A percentile compares a stretch with the other conserved stretches of the same genome.
Conservation (phyloP, 208 protist genomes). For the Trypanosoma conorhini region DNA sequence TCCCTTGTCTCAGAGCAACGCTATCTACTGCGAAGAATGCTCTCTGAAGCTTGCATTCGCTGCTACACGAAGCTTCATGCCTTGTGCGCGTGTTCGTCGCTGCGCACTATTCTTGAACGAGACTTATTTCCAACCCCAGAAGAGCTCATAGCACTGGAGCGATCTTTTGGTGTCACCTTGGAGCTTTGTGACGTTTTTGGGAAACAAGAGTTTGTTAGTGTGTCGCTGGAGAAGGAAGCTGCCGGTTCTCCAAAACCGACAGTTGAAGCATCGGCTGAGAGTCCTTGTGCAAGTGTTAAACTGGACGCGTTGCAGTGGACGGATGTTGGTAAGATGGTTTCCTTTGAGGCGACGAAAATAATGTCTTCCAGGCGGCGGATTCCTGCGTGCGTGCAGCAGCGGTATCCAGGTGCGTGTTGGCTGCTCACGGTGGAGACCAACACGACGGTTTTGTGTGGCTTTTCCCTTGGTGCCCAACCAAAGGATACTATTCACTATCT, state of each 20-base stretch:
- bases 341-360: constrained; percentile 58
- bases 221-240: constrained; percentile 2
- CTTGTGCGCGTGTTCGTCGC: constrained; percentile 39
- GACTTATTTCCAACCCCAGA: constrained; percentile 71
- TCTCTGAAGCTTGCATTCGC: constrained; percentile 69
- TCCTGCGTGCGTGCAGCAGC: constrained; percentile 43
- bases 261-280: neutral
- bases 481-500: constrained; percentile 76
- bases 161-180: constrained; percentile 81
- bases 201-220: constrained; percentile 36
- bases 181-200: constrained; percentile 78
- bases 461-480: constrained; percentile 43
- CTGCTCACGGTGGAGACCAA: constrained; percentile 50
- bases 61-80: constrained; percentile 60
- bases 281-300: constrained; percentile 11
- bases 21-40: constrained; percentile 64
- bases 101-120: constrained; percentile 55
- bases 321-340: constrained; percentile 54
- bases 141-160: constrained; percentile 79
- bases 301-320: constrained; percentile 12
- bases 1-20: constrained; percentile 48
- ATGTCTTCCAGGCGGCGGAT: constrained; percentile 37
- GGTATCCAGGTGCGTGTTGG: constrained; percentile 59
- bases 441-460: constrained; percentile 71
- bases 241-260: neutral